Base-by-base conservation (phyloP, 139 green algal species). In the Yamagishiella unicocca region DNA sequence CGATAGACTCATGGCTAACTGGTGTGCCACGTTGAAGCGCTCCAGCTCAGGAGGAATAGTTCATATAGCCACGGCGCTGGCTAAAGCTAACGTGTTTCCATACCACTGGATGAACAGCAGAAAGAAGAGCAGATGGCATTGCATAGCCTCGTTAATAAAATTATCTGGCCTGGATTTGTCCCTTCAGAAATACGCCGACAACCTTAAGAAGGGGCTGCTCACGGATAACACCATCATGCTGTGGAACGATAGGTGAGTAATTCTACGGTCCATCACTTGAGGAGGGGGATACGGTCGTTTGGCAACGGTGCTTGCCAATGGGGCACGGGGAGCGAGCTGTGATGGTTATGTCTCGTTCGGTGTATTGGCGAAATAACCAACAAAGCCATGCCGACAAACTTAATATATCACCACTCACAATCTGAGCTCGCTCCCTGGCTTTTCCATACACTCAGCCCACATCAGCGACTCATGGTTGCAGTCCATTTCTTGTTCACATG, bases 211-310 rank as follows among this genome's bases (percentile, higher is more conserved):
- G 81, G 95, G 91, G 7, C 84, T 94, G 90, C 91, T 99, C 14
- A 98, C 93, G 37, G 98, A 99, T 91, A 93, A 90, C 54, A 99
- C 96, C 33, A 96, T 99, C 83, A 95, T 96, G 92, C 91, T 99
- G 12, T 98, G 97, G 96, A 97, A 96, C 68, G 93, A 96, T 29
- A 89, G 78, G 94, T 96, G 84, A 82, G 83, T 45, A n/a, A n/a
- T n/a, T n/a, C 2, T 2, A 33, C 62, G 31, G 19, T 27, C 2
- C 62, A 2, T 58, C 50, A 58, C 12, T 25, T 25, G 17, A 58
- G 50, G 50, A 12, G 17, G 50, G 50, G 50, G 50, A 17, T 17
- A 12, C 50, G 50, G 12, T 25, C 17, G 50, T 58, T 25, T 58
- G 50, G 12, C 12, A 12, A 58, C 12, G 50, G 50, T 58, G 50